Conservation (phyloP, 768 basidiomycete species). For the Boletus patriciae region DNA sequence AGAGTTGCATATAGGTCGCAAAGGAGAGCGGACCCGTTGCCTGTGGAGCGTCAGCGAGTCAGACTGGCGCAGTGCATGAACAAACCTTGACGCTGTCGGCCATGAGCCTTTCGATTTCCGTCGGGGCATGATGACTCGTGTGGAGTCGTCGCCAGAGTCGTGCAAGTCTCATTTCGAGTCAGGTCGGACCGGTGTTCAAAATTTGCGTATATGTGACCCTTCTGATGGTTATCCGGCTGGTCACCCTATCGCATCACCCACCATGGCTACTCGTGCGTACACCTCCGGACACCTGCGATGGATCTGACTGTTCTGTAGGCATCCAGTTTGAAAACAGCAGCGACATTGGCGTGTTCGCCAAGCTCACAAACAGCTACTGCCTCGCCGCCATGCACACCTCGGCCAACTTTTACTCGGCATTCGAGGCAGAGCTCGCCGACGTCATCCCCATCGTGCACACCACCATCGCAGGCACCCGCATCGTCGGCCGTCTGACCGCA, state of each 20-base stretch:
- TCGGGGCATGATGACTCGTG: conserved; percentile 22
- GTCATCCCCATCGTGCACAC: conserved; percentile 96
- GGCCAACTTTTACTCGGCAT: conserved; percentile 97
- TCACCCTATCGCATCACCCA: conserved; percentile 1
- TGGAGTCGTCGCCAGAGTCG: background rate
- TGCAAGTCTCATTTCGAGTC: conserved; percentile 15
- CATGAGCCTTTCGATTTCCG: conserved; percentile 63
- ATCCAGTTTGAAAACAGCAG: conserved; percentile 92
- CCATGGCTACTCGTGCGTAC: conserved; percentile 68
- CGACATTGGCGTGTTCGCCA: conserved; percentile 96
- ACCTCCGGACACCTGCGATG: background rate
- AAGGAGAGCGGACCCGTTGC: conserved; percentile 87
- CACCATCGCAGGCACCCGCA: conserved; percentile 90
- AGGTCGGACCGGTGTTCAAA: no score
- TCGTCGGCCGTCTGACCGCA: conserved; percentile 89
- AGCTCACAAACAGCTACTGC: conserved; percentile 98
- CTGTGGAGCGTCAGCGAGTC: conserved; percentile 38
- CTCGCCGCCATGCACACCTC: conserved; percentile 90
- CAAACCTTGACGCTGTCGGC: conserved; percentile 70
- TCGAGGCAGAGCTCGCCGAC: conserved; percentile 91
- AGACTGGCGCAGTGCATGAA: background rate
- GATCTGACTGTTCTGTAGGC: conserved; percentile 45
- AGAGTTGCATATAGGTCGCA: conserved; percentile 88
- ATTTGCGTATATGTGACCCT: no score
- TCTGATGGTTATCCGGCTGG: no score